These are phyloP conservation scores for Diaporthe citrichinensis DNA, from an alignment of 2,329 filamentous ascomycete genomes.

Conservation along the genomic window DNA sequence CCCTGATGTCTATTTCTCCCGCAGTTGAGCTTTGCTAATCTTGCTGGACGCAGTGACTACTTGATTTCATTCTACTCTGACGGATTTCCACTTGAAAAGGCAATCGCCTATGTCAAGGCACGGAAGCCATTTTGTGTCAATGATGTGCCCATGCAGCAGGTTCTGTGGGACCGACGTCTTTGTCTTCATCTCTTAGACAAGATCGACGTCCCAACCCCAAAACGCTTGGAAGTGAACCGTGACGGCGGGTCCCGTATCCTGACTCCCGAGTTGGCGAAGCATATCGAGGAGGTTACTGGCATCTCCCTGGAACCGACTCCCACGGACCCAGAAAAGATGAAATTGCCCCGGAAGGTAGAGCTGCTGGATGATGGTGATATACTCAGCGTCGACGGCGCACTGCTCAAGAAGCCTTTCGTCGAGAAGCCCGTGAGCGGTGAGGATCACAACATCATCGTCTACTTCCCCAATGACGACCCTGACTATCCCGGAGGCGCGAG, in stretches of 20 bases:
- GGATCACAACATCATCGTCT: slow-evolving; percentile 99
- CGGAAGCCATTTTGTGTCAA: slow-evolving; percentile 98
- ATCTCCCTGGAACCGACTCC: slow-evolving; percentile 80
- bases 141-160: slow-evolving; percentile 96
- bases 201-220: slow-evolving; percentile 90
- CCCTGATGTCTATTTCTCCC: not conserved
- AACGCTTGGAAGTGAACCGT: slow-evolving; percentile 89
- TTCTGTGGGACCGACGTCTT: slow-evolving; percentile 94
- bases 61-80: slow-evolving; percentile 99
- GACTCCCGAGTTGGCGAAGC: slow-evolving; percentile 83
- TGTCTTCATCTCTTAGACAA: slow-evolving; percentile 91
- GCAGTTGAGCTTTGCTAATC: slow-evolving; percentile 44
- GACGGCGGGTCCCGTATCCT: slow-evolving; percentile 89
- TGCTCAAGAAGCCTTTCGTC: slow-evolving; percentile 93
- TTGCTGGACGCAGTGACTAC: slow-evolving; percentile 75
- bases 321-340: slow-evolving; percentile 71
- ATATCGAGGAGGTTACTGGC: slow-evolving; percentile 85
- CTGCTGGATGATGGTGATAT: slow-evolving; percentile 92
- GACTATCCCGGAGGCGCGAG: slow-evolving; percentile 80
- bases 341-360: slow-evolving; percentile 77
- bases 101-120: slow-evolving; percentile 93
- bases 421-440: slow-evolving; percentile 99
- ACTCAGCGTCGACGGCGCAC: slow-evolving; percentile 85
- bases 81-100: slow-evolving; percentile 96
- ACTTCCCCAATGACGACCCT: slow-evolving; percentile 88